phyloP scores from a whole-genome alignment of 208 protist genomes.

The Acanthamoeba rhysodes region DNA sequence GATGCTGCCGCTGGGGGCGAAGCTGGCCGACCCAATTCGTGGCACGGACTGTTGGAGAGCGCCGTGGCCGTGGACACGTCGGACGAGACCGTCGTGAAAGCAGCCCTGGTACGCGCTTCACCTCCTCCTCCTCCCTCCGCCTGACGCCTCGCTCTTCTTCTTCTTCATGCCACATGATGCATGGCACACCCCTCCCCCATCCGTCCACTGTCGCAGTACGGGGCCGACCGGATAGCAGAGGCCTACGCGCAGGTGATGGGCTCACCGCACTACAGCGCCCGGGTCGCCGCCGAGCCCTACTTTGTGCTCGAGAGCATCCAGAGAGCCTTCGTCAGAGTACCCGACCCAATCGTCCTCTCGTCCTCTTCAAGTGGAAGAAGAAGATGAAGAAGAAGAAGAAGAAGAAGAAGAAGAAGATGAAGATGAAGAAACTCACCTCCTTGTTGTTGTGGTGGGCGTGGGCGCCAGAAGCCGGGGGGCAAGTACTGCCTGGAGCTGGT shows the following conservation, averaged over 20 bases:
- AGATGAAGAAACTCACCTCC: too few relatives aligned
- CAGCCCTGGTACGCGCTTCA: too few relatives aligned
- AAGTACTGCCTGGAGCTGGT: conserved; percentile 43
- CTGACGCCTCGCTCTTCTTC: too few relatives aligned
- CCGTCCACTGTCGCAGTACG: conserved; percentile 4
- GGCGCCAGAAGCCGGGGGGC: neutral
- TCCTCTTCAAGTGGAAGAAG: neutral
- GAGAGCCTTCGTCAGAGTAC: neutral
- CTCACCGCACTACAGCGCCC: neutral
- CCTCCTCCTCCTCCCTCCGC: too few relatives aligned
- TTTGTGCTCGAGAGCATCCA: neutral
- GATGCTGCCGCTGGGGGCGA: too few relatives aligned
- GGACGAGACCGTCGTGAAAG: too few relatives aligned
- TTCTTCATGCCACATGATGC: too few relatives aligned
- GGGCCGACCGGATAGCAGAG: neutral
- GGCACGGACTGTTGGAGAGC: too few relatives aligned
- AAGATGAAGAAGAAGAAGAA: neutral
- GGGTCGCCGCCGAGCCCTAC: neutral
- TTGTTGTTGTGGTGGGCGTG: neutral
- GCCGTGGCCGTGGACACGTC: too few relatives aligned
- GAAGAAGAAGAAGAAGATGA: neutral
- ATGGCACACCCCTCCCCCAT: neutral
- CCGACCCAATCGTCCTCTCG: neutral
- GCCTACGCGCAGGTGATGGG: conserved; percentile 20
- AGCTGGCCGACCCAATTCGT: too few relatives aligned